Conservation (phyloP, 2,329 filamentous ascomycete genomes). For the Trichoderma guizhouense region DNA sequence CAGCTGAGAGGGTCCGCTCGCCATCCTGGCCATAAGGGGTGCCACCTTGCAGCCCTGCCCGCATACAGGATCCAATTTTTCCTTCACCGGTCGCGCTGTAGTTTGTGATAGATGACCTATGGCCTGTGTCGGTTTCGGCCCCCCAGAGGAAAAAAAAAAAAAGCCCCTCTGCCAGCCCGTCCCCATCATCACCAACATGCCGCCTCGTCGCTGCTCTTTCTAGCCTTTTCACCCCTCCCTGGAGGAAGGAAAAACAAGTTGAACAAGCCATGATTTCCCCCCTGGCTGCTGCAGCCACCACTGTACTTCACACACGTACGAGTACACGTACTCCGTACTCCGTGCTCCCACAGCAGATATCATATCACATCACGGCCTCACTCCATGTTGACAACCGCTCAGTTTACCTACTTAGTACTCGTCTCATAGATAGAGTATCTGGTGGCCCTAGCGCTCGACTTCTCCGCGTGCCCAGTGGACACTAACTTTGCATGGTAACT, state of each 20-base stretch:
- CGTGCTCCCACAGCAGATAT: not conserved
- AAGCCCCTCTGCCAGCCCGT: not conserved
- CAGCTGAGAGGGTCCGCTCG: slow-evolving; percentile 13
- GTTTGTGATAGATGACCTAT: slow-evolving; percentile 33
- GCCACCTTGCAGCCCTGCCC: slow-evolving; percentile 14
- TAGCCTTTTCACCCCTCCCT: not conserved
- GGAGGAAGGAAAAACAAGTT: not conserved
- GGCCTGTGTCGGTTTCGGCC: not conserved
- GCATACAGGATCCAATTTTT: slow-evolving; percentile 13
- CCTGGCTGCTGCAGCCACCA: not conserved
- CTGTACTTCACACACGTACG: not conserved
- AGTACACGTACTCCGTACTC: not conserved
- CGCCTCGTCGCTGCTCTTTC: not conserved
- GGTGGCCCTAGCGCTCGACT: not conserved
- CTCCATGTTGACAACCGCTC: not conserved
- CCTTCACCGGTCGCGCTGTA: slow-evolving; percentile 27
- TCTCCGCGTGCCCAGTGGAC: not conserved
- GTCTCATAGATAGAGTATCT: not conserved
- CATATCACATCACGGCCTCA: not conserved
- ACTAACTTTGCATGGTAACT: not conserved
- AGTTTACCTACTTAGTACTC: not conserved
- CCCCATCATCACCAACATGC: slow-evolving; percentile 3
- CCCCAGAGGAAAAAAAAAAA: not conserved
- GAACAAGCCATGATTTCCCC: not conserved
- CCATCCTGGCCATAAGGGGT: not conserved